phyloP scores from a whole-genome alignment of 148 eudicot species.

The Rhododendron ferrugineum region DNA sequence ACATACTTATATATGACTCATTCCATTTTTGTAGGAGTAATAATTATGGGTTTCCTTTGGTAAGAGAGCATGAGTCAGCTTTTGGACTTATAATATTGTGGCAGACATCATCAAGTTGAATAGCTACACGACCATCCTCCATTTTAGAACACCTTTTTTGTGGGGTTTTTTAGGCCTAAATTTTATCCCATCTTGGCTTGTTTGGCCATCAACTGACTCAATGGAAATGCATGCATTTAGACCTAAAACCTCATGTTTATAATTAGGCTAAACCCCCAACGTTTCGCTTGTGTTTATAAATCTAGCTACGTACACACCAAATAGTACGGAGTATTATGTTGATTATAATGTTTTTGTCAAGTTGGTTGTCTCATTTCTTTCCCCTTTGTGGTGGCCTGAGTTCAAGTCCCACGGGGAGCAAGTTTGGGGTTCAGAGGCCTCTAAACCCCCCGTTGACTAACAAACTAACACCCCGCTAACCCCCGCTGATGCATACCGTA shows the following conservation, averaged over 20 bases:
- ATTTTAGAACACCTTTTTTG: not conserved
- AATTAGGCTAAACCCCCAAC: not conserved
- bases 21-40: not conserved
- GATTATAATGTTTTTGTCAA: not conserved
- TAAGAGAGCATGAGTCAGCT: not conserved
- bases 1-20: not conserved
- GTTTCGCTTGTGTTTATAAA: not conserved
- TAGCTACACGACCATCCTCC: not conserved
- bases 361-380: too few species aligned
- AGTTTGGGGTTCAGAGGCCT: too few species aligned
- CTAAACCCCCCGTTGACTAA: too few species aligned
- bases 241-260: not conserved
- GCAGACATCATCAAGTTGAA: conserved; percentile 1
- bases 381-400: too few species aligned
- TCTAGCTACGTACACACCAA: too few species aligned
- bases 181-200: not conserved
- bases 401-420: too few species aligned
- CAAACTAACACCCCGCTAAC: too few species aligned
- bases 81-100: not conserved
- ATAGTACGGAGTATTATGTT: not conserved
- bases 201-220: not conserved
- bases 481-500: too few species aligned
- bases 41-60: not conserved
- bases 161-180: not conserved
- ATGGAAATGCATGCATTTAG: not conserved